Evolutionary conservation across 306 rosid genomes (phyloP), one percentile per base, ranked within the genome.

Genomic region (Glycine latifolia): DNA sequence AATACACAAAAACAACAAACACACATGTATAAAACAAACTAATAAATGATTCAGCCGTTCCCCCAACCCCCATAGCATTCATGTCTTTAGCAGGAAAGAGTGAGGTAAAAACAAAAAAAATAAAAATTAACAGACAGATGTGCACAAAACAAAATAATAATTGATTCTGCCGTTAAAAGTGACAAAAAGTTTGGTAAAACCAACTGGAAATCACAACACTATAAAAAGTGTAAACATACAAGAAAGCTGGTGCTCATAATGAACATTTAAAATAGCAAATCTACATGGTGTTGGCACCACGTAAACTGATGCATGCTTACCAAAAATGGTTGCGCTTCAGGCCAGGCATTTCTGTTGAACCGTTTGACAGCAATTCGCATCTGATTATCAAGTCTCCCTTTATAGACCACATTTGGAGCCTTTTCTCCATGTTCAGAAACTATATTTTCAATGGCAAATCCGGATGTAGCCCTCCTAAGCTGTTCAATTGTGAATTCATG

Each of bases 381-480:
- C 86, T 95, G 97, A 78, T 85, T 90, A 15, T 91, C 99, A 79
- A 95, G 92, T 85, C 89, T 93, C 81, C 99, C 99, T 87, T 88
- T 93, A 87, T 87, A 95, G 80, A 95, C 99, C 77, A 95, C 95
- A 80, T 95, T 95, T 39, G 99, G 97, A 84, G 99, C 99, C 86
- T 91, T 95, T 81, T 95, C 99, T 67, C 99, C 99, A 76, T 95
- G 99, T 85, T 95, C 99, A 53, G 99, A 95, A 86, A 95, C 99
- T 71, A 95, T 93, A 85, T 95, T 95, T 82, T 95, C 97, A 10
- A 86, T 76, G 0, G 99, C 87, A 85, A 95, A 95, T 56, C 97
- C 99, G 61, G 97, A 93, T 0, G 99, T 95, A 48, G 97, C 97
- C 62, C 80, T 86, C 91, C 87, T 86, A 73, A 95, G 94, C 85